phyloP scores from a whole-genome alignment of 73 alveolate species.

The Symbiodinium pilosum region DNA sequence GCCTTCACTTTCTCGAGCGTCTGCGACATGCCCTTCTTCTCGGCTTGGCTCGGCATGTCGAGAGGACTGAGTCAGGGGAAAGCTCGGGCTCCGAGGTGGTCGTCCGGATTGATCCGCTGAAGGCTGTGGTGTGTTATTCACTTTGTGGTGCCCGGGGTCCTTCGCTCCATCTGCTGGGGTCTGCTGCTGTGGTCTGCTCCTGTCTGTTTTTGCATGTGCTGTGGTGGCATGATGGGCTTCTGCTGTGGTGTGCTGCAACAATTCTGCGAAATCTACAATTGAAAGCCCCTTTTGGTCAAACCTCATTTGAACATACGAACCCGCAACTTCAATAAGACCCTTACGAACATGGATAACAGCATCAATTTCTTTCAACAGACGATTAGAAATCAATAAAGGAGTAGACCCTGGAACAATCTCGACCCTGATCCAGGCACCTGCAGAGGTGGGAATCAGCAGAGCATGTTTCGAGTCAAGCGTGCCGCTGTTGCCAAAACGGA shows the following conservation, averaged over 20 bases:
- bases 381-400: neutral
- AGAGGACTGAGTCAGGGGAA: neutral
- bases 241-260: neutral
- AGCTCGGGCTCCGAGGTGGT: neutral
- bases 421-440: neutral
- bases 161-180: too few species aligned
- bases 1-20: neutral
- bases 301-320: neutral
- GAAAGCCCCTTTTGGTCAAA: neutral
- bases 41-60: neutral
- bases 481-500: slow-evolving; percentile 27
- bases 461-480: neutral
- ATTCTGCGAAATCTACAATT: neutral
- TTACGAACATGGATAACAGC: neutral
- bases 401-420: neutral
- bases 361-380: neutral
- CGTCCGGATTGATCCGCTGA: neutral
- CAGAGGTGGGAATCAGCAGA: neutral
- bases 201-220: too few species aligned
- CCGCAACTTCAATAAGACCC: neutral
- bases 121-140: neutral
- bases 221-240: neutral
- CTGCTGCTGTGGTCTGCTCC: too few species aligned
- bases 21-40: neutral
- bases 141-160: too few species aligned